Evolutionary conservation across 345 rosid genomes (phyloP), one percentile per base, ranked within the genome.

Genomic region (Raphanus sativus): DNA sequence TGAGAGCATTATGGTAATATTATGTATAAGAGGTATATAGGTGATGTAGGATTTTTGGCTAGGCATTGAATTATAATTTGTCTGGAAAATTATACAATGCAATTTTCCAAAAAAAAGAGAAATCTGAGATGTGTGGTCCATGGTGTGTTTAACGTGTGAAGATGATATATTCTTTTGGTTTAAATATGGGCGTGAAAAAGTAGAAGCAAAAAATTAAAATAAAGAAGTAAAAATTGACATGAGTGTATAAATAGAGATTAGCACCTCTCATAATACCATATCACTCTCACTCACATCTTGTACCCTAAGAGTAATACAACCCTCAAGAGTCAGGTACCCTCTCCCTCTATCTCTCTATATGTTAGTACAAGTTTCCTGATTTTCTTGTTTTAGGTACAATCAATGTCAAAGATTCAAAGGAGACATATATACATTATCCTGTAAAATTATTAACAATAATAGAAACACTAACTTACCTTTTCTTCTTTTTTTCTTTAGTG

Each of bases 241-340:
- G 54, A 42, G 56, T 50, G 56, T 50, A 50, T 50, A 50, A 50
- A 50, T 50, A 50, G 56, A n/a, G 56, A 50, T n/a, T 6, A n/a
- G 2, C 56, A 50, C 21, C 21, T n/a, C 56, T 50, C 17, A 48
- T n/a, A 48, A n/a, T 42, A 11, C 15, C 54, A 45, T 45, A 45
- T 45, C 16, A 1, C 54, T 15, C 56, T 15, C 56, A 15, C 56
- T 50, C 56, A 50, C 21, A 50, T 5, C 56, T 15, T 24, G 21
- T 5, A 48, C 5, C 17, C 56, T 15, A 15, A 50, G 56, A 50
- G 56, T 50, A 50, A 50, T 3, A 50, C 56, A 50, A 50, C 21
- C 56, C 56, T 50, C 21, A 50, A 50, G 21, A 16, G 45, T 2
- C 58, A 71, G 76, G n/a, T 75, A 62, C 55, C 45, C 13, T 38